Evolutionary conservation across 73 alveolate species (phyloP), one percentile per base, ranked within the genome.

Genomic region (Uronychia setigera): DNA sequence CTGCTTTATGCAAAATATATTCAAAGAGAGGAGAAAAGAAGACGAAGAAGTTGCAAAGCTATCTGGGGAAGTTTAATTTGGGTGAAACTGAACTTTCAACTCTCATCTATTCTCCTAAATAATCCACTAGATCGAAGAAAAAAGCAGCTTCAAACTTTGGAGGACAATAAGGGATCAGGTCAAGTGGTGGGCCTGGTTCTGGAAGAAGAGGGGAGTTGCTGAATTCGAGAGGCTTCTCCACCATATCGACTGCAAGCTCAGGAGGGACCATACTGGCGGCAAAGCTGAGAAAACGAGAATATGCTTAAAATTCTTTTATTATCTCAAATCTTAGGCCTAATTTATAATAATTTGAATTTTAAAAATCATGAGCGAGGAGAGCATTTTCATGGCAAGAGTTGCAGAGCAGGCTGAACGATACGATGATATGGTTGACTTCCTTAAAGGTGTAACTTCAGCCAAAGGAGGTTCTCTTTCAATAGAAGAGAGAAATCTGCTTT

Each of bases 341-440:
- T n/a, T n/a, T n/a, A n/a, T n/a, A 46, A 46, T 46, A 46, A 46
- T 46, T 46, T 46, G 67, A 46, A 46, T 46, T 46, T 46, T 5
- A 46, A 46, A 46, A n/a, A n/a, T n/a, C n/a, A n/a, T 46, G 67
- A 46, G n/a, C 19, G 67, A 95, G 80, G 98, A 95, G 91, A 81
- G 86, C 60, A 86, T 95, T 27, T 96, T 93, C 82, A 90, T 96
- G 96, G 96, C 97, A 26, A 91, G 94, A 83, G 93, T 96, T 80
- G 89, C 97, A 28, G 99, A 96, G 85, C 93, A 92, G 85, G 95
- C 99, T n/a, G 98, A 96, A 84, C 74, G 99, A 60, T 96, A 83
- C 86, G 97, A 92, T 31, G 99, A 96, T 76, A 96, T 96, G 99
- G 96, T 95, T 30, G 95, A 95, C 88, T 96, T 92, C 95, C 78